Conservation (phyloP, 805 yeast genomes). For the Starmerella riodocensis region DNA sequence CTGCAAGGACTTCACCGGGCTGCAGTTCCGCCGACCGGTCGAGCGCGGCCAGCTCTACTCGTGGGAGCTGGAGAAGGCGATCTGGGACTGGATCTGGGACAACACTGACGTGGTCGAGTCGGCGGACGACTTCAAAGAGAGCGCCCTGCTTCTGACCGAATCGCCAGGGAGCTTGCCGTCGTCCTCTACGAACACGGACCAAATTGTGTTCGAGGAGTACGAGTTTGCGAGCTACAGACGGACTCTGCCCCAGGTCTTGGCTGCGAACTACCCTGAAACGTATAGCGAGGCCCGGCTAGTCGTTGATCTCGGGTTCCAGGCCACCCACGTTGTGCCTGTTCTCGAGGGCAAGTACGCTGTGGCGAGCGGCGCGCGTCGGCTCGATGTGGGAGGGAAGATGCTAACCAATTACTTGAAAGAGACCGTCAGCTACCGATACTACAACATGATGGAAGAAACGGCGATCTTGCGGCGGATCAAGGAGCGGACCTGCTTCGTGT, state of each 20-base stretch:
- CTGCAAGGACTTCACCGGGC: constrained; percentile 61
- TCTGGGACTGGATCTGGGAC: constrained; percentile 76
- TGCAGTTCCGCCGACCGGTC: constrained; percentile 64
- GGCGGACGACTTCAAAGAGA: constrained; percentile 33
- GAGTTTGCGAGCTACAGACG: constrained; percentile 62
- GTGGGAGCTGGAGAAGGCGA: constrained; percentile 79
- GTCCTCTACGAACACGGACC: constrained; percentile 73
- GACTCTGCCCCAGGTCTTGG: constrained; percentile 31
- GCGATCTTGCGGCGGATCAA: constrained; percentile 72
- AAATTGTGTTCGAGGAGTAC: constrained; percentile 86
- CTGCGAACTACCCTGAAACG: constrained; percentile 16
- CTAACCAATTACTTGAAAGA: constrained; percentile 75
- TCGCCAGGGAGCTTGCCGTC: constrained; percentile 71
- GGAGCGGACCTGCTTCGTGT: constrained; percentile 61
- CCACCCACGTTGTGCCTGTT: constrained; percentile 79
- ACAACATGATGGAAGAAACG: constrained; percentile 86
- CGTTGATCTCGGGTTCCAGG: constrained; percentile 76
- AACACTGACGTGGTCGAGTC: constrained; percentile 8
- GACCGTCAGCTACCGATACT: constrained; percentile 76
- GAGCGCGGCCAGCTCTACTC: constrained; percentile 80
- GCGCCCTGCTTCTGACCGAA: constrained; percentile 61
- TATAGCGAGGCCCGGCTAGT: constrained; percentile 54
- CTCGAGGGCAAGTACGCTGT: constrained; percentile 70
- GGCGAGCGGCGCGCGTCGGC: constrained; percentile 60
- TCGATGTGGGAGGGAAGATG: constrained; percentile 79